A percentile compares a stretch with the other conserved stretches of the same genome.
Conservation (phyloP, 768 basidiomycete genomes). For the Boletus barrowsii region DNA sequence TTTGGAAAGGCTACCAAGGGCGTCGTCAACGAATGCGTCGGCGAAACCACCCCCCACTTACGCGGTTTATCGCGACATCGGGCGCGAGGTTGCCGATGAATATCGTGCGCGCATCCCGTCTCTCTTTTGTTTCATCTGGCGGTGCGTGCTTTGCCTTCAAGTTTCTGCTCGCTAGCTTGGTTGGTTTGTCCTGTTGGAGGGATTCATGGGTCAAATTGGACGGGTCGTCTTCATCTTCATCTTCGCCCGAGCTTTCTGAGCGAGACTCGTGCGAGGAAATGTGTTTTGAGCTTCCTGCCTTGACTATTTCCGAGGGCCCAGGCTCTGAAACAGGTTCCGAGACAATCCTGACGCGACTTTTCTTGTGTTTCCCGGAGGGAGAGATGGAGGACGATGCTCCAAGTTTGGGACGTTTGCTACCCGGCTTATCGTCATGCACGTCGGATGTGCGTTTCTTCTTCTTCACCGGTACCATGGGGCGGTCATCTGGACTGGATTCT, state of each 20-base stretch:
- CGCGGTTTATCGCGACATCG: conserved; percentile 74
- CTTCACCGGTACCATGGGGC: not conserved
- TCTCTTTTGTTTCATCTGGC: conserved; percentile 65
- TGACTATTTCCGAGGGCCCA: not conserved
- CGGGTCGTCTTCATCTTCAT: conserved; percentile 27
- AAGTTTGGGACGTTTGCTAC: conserved; percentile 18
- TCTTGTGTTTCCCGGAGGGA: conserved; percentile 12
- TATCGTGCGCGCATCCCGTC: conserved; percentile 77
- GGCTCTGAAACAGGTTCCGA: not conserved
- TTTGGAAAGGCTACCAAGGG: conserved; percentile 58
- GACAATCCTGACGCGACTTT: conserved; percentile 6
- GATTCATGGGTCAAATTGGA: conserved; percentile 65
- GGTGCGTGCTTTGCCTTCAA: conserved; percentile 49
- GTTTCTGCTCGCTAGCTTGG: conserved; percentile 30
- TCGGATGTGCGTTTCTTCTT: conserved; percentile 14
- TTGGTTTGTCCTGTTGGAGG: conserved; percentile 30
- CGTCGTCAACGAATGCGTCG: not conserved
- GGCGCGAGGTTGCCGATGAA: conserved; percentile 89
- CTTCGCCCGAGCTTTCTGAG: conserved; percentile 29
- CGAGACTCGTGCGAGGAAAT: conserved; percentile 26
- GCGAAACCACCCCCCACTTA: conserved; percentile 34
- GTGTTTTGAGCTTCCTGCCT: conserved; percentile 1
- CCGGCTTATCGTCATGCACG: conserved; percentile 12
- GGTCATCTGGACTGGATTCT: conserved; percentile 3
- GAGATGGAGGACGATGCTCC: conserved; percentile 18